A percentile compares a stretch with the other conserved stretches of the same genome.
Evolutionary conservation across 352 stramenopile species (phyloP).

Genomic region (Plasmopara halstedii): DNA sequence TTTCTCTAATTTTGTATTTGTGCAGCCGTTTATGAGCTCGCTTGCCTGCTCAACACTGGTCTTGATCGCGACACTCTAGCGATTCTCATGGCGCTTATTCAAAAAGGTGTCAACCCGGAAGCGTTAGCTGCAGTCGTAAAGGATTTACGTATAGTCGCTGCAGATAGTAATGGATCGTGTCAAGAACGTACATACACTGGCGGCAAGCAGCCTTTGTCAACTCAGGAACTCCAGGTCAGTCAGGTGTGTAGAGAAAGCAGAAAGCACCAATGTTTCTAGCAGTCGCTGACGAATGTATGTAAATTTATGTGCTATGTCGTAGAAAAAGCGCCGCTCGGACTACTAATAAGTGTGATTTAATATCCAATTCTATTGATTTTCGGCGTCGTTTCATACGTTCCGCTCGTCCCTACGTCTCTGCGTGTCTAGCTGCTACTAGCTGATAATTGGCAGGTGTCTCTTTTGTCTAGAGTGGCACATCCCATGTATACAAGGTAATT

Average conservation of each 20-base stretch:
- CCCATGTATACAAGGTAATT: no score
- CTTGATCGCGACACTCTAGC: constrained; percentile 83
- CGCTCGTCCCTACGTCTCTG: constrained; percentile 10
- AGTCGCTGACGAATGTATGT: constrained; percentile 9
- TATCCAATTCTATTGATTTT: not conserved
- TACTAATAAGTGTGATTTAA: constrained; percentile 16
- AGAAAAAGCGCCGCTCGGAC: constrained; percentile 59
- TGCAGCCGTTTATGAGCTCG: constrained; percentile 85
- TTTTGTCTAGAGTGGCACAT: no score
- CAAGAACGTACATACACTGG: constrained; percentile 32
- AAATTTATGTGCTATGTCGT: no score
- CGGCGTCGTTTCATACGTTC: constrained; percentile 6
- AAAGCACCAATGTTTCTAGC: not conserved
- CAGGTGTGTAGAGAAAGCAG: constrained; percentile 41
- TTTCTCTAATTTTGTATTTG: no score
- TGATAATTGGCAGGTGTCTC: constrained; percentile 9
- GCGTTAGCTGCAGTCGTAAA: constrained; percentile 84
- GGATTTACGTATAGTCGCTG: constrained; percentile 76
- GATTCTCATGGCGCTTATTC: constrained; percentile 82
- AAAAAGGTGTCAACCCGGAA: constrained; percentile 88
- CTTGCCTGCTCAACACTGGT: constrained; percentile 84
- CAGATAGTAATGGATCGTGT: constrained; percentile 14
- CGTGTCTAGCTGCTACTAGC: no score
- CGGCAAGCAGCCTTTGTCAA: constrained; percentile 39
- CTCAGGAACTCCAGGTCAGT: constrained; percentile 57